phyloP scores from a whole-genome alignment of 768 basidiomycete genomes.

The Boletus subparvulus region DNA sequence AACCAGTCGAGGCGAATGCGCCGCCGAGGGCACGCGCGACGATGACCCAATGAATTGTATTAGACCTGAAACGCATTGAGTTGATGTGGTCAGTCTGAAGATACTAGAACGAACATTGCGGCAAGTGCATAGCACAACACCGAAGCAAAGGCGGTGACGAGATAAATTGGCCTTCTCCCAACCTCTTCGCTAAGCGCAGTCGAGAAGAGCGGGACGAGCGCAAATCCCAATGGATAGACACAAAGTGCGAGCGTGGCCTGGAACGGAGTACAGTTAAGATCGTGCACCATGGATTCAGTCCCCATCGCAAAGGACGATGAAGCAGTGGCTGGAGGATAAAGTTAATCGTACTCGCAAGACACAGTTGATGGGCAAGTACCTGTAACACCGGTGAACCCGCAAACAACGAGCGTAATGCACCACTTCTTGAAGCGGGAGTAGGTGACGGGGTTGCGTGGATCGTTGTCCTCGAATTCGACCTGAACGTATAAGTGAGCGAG shows the following conservation, averaged over 20 bases:
- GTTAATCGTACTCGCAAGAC: not conserved
- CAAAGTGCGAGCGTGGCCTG: conserved; percentile 49
- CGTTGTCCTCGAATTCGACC: conserved; percentile 39
- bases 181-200: conserved; percentile 72
- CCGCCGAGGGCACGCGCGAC: conserved; percentile 62
- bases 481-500: conserved; percentile 13
- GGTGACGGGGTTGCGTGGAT: conserved; percentile 39
- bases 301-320: conserved; percentile 56
- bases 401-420: conserved; percentile 33
- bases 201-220: conserved; percentile 58
- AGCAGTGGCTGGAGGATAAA: conserved; percentile 42
- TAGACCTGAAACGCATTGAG: conserved; percentile 25
- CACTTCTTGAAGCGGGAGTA: conserved; percentile 42
- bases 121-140: conserved; percentile 41
- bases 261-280: conserved; percentile 43
- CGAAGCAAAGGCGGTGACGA: conserved; percentile 47
- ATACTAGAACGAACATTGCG: conserved; percentile 20
- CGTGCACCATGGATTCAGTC: conserved; percentile 50
- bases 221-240: conserved; percentile 62
- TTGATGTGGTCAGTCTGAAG: not conserved
- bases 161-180: conserved; percentile 59
- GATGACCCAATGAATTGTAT: conserved; percentile 56
- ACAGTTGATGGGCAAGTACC: conserved; percentile 8
- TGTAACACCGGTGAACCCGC: conserved; percentile 30
- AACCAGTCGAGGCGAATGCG: conserved; percentile 61